phyloP scores from a whole-genome alignment of 768 basidiomycete genomes.

The Leucocoprinus leucothites region DNA sequence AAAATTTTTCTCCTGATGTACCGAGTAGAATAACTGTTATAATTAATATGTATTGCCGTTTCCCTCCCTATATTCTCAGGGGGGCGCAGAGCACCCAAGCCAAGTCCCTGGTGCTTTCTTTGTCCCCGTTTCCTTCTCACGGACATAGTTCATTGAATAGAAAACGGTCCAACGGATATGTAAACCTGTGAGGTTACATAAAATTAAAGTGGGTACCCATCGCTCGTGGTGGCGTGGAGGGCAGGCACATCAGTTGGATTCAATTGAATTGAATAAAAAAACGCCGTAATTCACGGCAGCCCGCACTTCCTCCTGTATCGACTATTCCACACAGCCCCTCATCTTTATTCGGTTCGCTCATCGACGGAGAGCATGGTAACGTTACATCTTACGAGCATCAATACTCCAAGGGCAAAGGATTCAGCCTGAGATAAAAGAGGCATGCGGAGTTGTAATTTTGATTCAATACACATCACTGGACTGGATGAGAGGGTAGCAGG shows the following conservation, averaged over 20 bases:
- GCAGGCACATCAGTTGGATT: conserved; percentile 1
- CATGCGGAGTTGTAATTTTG: neutral
- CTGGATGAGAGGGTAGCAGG: too few species aligned
- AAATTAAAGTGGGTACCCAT: neutral
- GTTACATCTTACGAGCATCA: neutral
- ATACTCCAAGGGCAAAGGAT: neutral
- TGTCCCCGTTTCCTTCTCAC: conserved; percentile 4
- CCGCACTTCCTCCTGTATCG: neutral
- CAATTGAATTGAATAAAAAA: conserved; percentile 6
- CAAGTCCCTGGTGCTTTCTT: conserved; percentile 4
- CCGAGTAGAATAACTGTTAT: conserved; percentile 11
- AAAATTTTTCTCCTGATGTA: conserved; percentile 6
- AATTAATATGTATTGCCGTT: conserved; percentile 12
- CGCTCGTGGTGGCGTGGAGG: neutral
- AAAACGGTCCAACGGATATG: neutral
- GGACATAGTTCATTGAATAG: conserved; percentile 2
- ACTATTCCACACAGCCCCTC: neutral
- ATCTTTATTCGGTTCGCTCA: neutral
- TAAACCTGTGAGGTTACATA: neutral
- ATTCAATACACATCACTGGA: too few species aligned
- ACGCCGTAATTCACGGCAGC: conserved; percentile 10
- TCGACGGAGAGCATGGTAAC: conserved; percentile 4
- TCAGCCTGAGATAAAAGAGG: neutral
- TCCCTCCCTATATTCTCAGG: neutral
- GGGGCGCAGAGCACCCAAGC: neutral